Evolutionary conservation across 2,329 filamentous ascomycete genomes (phyloP), one percentile per base, ranked within the genome.

Genomic region (Mycosphaerella sp.): DNA sequence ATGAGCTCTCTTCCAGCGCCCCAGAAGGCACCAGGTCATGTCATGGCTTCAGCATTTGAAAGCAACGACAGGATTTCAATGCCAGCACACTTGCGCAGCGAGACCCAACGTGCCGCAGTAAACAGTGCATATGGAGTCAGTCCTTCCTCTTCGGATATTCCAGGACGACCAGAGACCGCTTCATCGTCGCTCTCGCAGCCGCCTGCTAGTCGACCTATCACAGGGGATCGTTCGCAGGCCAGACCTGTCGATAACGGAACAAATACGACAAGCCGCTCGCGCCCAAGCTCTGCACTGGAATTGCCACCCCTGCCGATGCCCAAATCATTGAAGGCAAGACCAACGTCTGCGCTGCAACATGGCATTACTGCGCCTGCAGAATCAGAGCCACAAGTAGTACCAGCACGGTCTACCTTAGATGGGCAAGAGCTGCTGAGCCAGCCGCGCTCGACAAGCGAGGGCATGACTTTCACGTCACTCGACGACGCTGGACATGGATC

Each of bases 241-340:
- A 26, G 11, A 14, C 23, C 17, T 51, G 26, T n/a, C 17, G 8
- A 36, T 4, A 17, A 45, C 48, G 38, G 31, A n/a, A 38, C 34
- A 14, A 29, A 29, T 7, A 7, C 26, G 26, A 29, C 26, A 7
- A 29, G 6, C 26, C 32, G 10, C 23, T 47, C 44, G 12, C 51
- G 51, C 21, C 51, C 51, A 39, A 54, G 55, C 45, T 51, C 55
- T 41, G 54, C 54, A 43, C 47, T 58, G n/a, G 51, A 51, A 29
- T 44, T 51, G 40, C 48, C 48, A 45, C 48, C 48, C 9, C 40
- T 51, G 36, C 48, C 34, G 41, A 51, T 43, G 48, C 48, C 48
- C 38, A 51, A 40, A 14, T n/a, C 44, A 51, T 26, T 43, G 26
- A 36, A 51, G 34, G 41, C 41, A 45, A 17, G 17, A 17, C 14